Evolutionary conservation across 2,329 filamentous ascomycete species (phyloP).

Genomic region (Alternaria sp.): DNA sequence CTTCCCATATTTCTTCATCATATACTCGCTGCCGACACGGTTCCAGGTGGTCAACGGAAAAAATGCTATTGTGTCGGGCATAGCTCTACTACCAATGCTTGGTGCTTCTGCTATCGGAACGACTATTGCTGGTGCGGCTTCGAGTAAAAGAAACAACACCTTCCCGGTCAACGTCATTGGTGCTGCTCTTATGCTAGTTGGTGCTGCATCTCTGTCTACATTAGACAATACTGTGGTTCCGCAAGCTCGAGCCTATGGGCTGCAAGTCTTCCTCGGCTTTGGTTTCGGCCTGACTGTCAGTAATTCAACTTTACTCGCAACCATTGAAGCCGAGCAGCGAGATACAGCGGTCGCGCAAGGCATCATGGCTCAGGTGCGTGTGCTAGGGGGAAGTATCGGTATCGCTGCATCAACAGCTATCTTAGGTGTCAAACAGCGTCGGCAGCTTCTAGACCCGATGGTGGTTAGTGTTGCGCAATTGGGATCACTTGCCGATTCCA

Average conservation of each 20-base stretch:
- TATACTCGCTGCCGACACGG: constrained; percentile 16
- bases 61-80: constrained; percentile 12
- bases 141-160: constrained; percentile 16
- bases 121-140: constrained; percentile 14
- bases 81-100: constrained; percentile 19
- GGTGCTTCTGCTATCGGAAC: constrained; percentile 12
- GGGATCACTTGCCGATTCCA: constrained; percentile 15
- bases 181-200: constrained; percentile 14
- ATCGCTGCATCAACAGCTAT: constrained; percentile 22
- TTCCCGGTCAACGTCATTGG: constrained; percentile 14
- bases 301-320: constrained; percentile 15
- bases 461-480: constrained; percentile 10
- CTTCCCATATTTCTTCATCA: constrained; percentile 16
- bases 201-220: constrained; percentile 11
- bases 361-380: constrained; percentile 17
- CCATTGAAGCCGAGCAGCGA: constrained; percentile 8
- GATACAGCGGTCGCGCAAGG: constrained; percentile 20
- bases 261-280: constrained; percentile 17
- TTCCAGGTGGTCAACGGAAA: constrained; percentile 18
- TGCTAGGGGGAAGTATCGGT: constrained; percentile 19
- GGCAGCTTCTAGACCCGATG: constrained; percentile 10
- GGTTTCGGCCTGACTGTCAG: constrained; percentile 16
- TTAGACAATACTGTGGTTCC: constrained; percentile 3
- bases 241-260: constrained; percentile 13
- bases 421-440: constrained; percentile 15